phyloP scores from a whole-genome alignment of 306 rosid species.

The Quercus rubra region DNA sequence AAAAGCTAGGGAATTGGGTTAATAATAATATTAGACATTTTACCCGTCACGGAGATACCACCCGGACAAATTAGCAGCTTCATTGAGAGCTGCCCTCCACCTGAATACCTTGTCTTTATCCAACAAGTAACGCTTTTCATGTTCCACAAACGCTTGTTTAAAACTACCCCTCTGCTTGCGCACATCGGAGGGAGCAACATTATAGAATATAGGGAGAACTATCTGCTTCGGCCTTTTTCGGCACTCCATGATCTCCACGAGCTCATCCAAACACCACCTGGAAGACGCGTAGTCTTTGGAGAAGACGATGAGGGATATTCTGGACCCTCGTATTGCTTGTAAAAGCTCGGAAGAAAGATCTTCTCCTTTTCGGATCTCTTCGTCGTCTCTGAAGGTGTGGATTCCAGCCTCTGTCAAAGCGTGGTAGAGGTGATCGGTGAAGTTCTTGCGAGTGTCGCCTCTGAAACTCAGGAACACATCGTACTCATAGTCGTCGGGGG shows the following conservation, averaged over 20 bases:
- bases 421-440: not conserved
- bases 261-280: not conserved
- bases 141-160: not conserved
- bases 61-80: not conserved
- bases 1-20: no score
- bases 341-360: not conserved
- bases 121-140: not conserved
- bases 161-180: not conserved
- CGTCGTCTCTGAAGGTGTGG: constrained; percentile 4
- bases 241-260: constrained; percentile 11
- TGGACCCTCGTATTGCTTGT: not conserved
- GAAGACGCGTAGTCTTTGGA: no score
- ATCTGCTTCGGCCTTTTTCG: not conserved
- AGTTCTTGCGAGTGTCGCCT: not conserved
- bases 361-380: not conserved
- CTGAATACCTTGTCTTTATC: not conserved
- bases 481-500: not conserved
- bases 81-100: constrained; percentile 4
- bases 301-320: not conserved
- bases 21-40: no score
- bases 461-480: not conserved
- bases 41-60: not conserved
- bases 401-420: not conserved
- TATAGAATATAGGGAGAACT: not conserved
- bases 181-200: not conserved